Evolutionary conservation across 140 eudicot species (phyloP), one percentile per base, ranked within the genome.

Genomic region (Bidens hawaiensis): DNA sequence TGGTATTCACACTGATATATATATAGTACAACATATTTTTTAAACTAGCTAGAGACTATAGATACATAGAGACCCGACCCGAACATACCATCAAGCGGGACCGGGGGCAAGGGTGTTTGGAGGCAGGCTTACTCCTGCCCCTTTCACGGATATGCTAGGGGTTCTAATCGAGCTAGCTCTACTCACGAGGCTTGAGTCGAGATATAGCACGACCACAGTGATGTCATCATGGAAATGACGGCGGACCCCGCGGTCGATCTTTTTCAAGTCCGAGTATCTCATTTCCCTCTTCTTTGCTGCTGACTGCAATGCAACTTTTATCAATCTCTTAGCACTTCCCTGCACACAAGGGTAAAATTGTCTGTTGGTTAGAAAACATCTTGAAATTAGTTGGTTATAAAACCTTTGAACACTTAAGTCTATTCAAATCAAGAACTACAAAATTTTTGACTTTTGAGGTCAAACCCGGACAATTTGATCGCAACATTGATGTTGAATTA

Each of bases 241-340:
- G 1, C 96, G 89, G 38, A 87, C 89, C 49, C 96, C 94, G 17
- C 94, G 85, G 43, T 87, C 96, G 2, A 87, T 87, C 60, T 87
- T 87, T 80, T 81, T 83, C 62, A 87, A 75, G 67, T 84, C 96
- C 0, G 96, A 87, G 75, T 87, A 87, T 67, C 96, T 84, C 96
- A 87, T 84, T 45, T 87, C 96, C 57, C 96, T 69, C 76, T 87
- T 87, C 84, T 84, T 87, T n/a, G 96, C 96, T 26, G 96, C 96
- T 47, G 73, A 79, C 31, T 77, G 88, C 56, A 87, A 57, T 12
- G 96, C 94, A 21, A 78, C 65, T 78, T 84, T 87, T 45, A 87
- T 76, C 64, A 87, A 63, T 76, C 84, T 84, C 70, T 65, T 84
- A 2, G 94, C 96, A 65, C 77, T 87, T 49, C 96, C 96, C 96